These are phyloP conservation scores for Chalciporus sp. DNA, from an alignment of 1,284 basidiomycete genomes.

Conservation along the genomic window DNA sequence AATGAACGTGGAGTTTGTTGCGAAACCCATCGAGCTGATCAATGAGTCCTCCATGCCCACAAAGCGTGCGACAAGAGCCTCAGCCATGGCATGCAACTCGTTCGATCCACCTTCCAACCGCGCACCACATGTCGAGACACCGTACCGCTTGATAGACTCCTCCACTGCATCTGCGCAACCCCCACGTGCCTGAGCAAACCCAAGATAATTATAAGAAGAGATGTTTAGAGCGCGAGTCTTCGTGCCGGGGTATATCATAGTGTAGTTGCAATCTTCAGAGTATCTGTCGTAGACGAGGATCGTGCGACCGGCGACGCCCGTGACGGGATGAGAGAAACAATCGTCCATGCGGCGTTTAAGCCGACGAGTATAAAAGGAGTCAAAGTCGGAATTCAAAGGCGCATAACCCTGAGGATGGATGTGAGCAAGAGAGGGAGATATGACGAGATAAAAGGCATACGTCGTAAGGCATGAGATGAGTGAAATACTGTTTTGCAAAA, in stretches of 20 bases:
- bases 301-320: constrained; percentile 94
- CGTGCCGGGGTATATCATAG: constrained; percentile 78
- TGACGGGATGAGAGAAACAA: constrained; percentile 93
- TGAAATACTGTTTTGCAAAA: constrained; percentile 72
- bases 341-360: constrained; percentile 95
- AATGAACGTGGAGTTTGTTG: constrained; percentile 95
- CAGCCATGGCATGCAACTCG: constrained; percentile 83
- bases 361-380: constrained; percentile 98
- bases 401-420: constrained; percentile 78
- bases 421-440: constrained; percentile 8
- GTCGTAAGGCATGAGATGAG: constrained; percentile 80
- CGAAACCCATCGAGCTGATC: constrained; percentile 96
- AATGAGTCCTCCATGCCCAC: constrained; percentile 88
- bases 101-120: constrained; percentile 84
- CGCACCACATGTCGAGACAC: constrained; percentile 76
- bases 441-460: constrained; percentile 49
- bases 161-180: constrained; percentile 94
- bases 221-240: constrained; percentile 93
- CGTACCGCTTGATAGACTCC: constrained; percentile 77
- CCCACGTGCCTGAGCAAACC: constrained; percentile 93
- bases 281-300: constrained; percentile 86
- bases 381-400: constrained; percentile 96
- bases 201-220: constrained; percentile 99
- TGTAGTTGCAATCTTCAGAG: constrained; percentile 82
- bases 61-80: constrained; percentile 90